Conservation (phyloP, 169 alveolate genomes). For the Miamiensis avidus region DNA sequence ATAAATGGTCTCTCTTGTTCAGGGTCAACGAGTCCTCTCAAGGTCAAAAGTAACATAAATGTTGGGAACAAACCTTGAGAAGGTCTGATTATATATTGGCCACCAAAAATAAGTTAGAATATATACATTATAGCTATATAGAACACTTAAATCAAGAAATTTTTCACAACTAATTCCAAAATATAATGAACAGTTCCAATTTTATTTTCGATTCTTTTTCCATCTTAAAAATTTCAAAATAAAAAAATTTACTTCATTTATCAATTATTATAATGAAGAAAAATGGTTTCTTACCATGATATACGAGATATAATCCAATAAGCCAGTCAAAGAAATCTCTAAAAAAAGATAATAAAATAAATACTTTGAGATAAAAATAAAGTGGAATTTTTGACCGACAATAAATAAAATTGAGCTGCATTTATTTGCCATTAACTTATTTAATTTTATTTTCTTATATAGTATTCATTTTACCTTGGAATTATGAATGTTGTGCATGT, state of each 20-base stretch:
- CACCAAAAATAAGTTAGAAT: not conserved
- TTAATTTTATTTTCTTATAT: too few relatives aligned
- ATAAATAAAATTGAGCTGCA: not conserved
- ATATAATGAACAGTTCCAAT: not conserved
- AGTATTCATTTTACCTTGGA: not conserved
- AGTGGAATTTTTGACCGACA: too few relatives aligned
- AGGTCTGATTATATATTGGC: not conserved
- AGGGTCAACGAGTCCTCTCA: not conserved
- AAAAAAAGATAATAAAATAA: too few relatives aligned
- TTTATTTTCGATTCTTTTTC: not conserved
- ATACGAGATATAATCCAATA: not conserved
- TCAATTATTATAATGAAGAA: not conserved
- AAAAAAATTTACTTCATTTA: too few relatives aligned
- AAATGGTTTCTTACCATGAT: too few relatives aligned
- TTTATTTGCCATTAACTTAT: not conserved
- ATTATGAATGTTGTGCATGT: not conserved
- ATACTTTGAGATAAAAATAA: not conserved
- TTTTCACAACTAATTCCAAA: not conserved
- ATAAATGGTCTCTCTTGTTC: not conserved
- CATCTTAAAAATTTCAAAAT: not conserved
- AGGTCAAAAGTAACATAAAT: not conserved
- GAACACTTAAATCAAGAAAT: not conserved
- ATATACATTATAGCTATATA: not conserved
- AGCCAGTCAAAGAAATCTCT: not conserved
- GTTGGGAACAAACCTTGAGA: not conserved